Evolutionary conservation across 176 grass and related monocot species (phyloP).

Genomic region (Phragmites australis): DNA sequence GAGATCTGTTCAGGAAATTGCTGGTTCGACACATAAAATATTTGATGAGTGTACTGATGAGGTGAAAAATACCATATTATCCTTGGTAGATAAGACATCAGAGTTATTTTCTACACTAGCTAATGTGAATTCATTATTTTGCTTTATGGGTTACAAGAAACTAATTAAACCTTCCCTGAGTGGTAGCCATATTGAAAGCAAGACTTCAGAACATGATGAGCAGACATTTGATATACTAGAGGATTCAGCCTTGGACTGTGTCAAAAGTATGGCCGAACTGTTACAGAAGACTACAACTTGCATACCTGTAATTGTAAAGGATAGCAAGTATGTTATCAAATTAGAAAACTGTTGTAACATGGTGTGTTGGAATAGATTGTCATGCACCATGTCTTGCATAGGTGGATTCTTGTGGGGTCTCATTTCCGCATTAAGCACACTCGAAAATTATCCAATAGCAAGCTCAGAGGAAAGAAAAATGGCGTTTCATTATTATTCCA

Average conservation of each 20-base stretch:
- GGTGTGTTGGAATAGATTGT: constrained; percentile 55
- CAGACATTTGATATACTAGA: constrained; percentile 43
- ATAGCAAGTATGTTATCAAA: constrained; percentile 51
- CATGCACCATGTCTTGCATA: constrained; percentile 74
- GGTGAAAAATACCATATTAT: constrained; percentile 58
- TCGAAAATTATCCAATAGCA: constrained; percentile 30
- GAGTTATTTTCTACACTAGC: constrained; percentile 70
- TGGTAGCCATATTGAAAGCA: constrained; percentile 23
- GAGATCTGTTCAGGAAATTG: constrained; percentile 62
- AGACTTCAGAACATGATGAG: constrained; percentile 35
- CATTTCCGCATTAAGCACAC: constrained; percentile 51
- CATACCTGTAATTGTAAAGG: constrained; percentile 53
- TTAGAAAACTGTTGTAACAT: constrained; percentile 51
- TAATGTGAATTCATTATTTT: constrained; percentile 53
- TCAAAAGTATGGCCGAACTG: constrained; percentile 62
- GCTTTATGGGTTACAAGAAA: constrained; percentile 45
- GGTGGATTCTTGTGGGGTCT: constrained; percentile 87
- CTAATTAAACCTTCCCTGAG: constrained; percentile 37
- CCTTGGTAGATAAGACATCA: constrained; percentile 73
- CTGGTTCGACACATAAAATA: constrained; percentile 44
- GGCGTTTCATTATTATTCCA: constrained; percentile 56
- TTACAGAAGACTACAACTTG: constrained; percentile 50
- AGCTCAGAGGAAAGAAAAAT: constrained; percentile 35
- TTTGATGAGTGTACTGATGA: constrained; percentile 54
- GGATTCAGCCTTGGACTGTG: constrained; percentile 46